A percentile compares a stretch with the other conserved stretches of the same genome.
Evolutionary conservation across 768 basidiomycete species (phyloP).

Genomic region (Suillus plorans): DNA sequence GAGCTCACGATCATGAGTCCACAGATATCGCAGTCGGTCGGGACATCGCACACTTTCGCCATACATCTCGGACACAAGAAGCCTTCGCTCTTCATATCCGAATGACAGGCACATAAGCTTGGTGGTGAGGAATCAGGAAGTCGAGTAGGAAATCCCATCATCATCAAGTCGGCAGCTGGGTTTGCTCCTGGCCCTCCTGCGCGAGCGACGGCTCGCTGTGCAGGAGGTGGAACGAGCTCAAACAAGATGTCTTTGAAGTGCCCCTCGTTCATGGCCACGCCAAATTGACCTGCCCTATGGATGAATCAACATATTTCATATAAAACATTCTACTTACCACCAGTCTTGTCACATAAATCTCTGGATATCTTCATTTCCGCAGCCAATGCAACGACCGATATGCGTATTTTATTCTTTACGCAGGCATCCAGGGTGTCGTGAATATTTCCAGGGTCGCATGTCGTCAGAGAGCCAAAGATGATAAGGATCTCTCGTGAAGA

Average conservation of each 20-base stretch:
- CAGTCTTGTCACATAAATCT: conserved; percentile 87
- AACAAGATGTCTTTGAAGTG: conserved; percentile 96
- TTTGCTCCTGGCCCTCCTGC: conserved; percentile 48
- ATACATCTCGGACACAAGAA: conserved; percentile 94
- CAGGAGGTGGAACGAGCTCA: conserved; percentile 93
- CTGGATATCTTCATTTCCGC: conserved; percentile 99
- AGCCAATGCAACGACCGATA: conserved; percentile 90
- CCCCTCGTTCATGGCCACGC: conserved; percentile 97
- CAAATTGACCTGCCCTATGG: conserved; percentile 66
- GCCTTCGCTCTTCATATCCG: conserved; percentile 86
- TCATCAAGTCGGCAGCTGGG: conserved; percentile 87
- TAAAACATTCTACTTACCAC: conserved; percentile 51
- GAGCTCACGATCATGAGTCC: conserved; percentile 98
- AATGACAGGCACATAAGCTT: conserved; percentile 91
- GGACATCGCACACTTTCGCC: conserved; percentile 94
- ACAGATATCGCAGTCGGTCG: conserved; percentile 97
- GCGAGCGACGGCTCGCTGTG: conserved; percentile 60
- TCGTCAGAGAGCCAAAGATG: conserved; percentile 93
- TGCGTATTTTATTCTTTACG: conserved; percentile 79
- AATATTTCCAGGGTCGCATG: conserved; percentile 95
- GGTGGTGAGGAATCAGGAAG: conserved; percentile 81
- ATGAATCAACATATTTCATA: conserved; percentile 1
- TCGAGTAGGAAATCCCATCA: conserved; percentile 98
- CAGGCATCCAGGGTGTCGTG: conserved; percentile 91
- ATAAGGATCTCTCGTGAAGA: conserved; percentile 95